phyloP scores from a whole-genome alignment of 306 rosid species.

The Pueraria montana region DNA sequence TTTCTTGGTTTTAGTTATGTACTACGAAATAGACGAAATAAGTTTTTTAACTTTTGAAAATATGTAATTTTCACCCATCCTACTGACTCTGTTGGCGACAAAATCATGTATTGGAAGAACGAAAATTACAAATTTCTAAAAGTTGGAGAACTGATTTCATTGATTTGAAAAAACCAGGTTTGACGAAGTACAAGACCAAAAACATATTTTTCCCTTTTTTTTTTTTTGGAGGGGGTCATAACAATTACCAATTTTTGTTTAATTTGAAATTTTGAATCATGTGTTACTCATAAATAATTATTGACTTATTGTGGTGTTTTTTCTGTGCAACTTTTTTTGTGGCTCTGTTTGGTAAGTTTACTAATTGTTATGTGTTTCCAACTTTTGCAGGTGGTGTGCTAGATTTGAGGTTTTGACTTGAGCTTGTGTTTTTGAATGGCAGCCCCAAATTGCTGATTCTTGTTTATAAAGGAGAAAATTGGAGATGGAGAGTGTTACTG shows the following conservation, averaged over 20 bases:
- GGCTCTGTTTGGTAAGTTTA: background rate
- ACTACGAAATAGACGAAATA: too few species aligned
- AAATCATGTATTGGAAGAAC: background rate
- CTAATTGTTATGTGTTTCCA: conserved; percentile 15
- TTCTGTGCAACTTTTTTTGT: background rate
- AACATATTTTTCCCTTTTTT: too few species aligned
- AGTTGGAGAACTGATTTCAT: too few species aligned
- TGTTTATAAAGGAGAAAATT: conserved; percentile 24
- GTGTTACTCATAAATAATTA: background rate
- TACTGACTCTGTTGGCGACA: background rate
- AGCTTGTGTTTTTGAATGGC: conserved; percentile 40
- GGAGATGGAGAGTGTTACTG: conserved; percentile 49
- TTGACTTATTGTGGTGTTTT: background rate
- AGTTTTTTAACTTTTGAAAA: too few species aligned
- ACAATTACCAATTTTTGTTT: background rate
- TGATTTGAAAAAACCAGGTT: too few species aligned
- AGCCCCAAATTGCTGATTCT: conserved; percentile 41
- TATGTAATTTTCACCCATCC: background rate
- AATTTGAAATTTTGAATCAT: background rate
- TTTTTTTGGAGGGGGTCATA: background rate
- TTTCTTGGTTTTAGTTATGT: background rate
- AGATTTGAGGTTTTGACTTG: conserved; percentile 40
- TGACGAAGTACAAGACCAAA: too few species aligned
- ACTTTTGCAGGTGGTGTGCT: conserved; percentile 41
- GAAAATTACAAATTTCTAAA: too few species aligned